A percentile compares a stretch with the other conserved stretches of the same genome.
Evolutionary conservation across 768 basidiomycete genomes (phyloP).

Genomic region (Kwoniella newhampshirensis): DNA sequence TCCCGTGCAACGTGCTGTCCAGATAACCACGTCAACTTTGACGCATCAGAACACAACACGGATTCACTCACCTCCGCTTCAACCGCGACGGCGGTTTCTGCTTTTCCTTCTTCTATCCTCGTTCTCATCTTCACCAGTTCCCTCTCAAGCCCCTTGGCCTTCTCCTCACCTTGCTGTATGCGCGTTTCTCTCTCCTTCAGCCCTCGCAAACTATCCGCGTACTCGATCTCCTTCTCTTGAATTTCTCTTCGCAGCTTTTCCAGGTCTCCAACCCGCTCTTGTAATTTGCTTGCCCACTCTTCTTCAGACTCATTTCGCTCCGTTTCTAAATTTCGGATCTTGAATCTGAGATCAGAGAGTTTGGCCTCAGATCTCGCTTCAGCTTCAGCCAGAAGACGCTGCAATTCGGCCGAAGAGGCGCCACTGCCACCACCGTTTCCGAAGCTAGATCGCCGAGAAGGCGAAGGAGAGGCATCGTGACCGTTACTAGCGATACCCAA

Average conservation of each 20-base stretch:
- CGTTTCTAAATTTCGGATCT: conserved; percentile 66
- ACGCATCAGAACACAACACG: neutral
- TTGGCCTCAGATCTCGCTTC: conserved; percentile 75
- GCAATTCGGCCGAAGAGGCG: conserved; percentile 34
- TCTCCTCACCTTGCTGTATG: conserved; percentile 59
- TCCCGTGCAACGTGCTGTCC: conserved; percentile 57
- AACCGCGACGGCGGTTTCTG: conserved; percentile 39
- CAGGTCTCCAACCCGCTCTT: conserved; percentile 72
- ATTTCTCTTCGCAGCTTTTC: conserved; percentile 68
- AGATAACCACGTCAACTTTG: no score
- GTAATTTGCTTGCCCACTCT: conserved; percentile 81
- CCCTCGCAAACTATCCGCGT: conserved; percentile 60
- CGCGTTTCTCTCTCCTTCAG: conserved; percentile 59
- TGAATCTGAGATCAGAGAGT: conserved; percentile 68
- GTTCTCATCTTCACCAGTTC: conserved; percentile 52
- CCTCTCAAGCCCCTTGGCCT: conserved; percentile 39
- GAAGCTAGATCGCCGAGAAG: conserved; percentile 10
- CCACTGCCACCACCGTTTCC: neutral
- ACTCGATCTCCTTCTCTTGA: conserved; percentile 64
- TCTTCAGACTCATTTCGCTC: conserved; percentile 85
- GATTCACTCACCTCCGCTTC: conserved; percentile 57
- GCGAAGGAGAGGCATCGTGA: conserved; percentile 16
- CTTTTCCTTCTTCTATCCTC: conserved; percentile 58
- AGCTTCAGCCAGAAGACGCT: conserved; percentile 69
- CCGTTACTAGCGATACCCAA: neutral